A percentile compares a stretch with the other conserved stretches of the same genome.
Evolutionary conservation across 345 rosid genomes (phyloP).

Genomic region (sweet orange (Citrus sinensis)): DVS_A1.0 CM039168.1:23342501-23343000

Average conservation of each 20-base stretch:
- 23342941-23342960: background rate
- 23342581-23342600: constrained; percentile 42
- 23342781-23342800: background rate
- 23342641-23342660: background rate
- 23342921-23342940: background rate
- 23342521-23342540: constrained; percentile 67
- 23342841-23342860: background rate
- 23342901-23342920: background rate
- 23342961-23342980: background rate
- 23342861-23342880: background rate
- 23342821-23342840: background rate
- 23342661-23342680: background rate
- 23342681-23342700: background rate
- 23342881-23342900: background rate
- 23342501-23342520: constrained; percentile 77
- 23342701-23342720: background rate
- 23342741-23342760: background rate
- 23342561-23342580: constrained; percentile 79
- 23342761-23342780: background rate
- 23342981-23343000: background rate
- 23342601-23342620: background rate
- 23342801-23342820: background rate
- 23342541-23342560: constrained; percentile 75
- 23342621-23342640: background rate
- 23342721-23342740: background rate